A percentile compares a stretch with the other conserved stretches of the same genome.
Evolutionary conservation across 2,329 filamentous ascomycete species (phyloP).

Genomic region (Exophiala phaeomuriformis): DNA sequence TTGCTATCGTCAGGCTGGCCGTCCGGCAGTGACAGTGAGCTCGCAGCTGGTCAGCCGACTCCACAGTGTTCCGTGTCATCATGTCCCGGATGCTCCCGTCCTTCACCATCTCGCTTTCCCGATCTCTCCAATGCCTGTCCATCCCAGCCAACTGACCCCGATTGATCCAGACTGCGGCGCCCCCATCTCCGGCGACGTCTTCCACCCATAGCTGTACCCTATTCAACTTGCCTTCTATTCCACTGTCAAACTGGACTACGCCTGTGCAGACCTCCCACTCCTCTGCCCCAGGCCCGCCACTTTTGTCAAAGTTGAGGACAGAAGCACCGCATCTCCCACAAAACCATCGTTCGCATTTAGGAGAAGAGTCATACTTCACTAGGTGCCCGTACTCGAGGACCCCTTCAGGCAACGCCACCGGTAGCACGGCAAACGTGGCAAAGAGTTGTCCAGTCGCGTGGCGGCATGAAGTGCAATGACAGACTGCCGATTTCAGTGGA

Average conservation of each 20-base stretch:
- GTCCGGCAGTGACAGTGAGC: constrained; percentile 14
- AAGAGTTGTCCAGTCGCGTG: constrained; percentile 41
- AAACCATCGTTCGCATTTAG: constrained; percentile 12
- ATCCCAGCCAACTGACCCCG: constrained; percentile 11
- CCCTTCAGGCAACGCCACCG: constrained; percentile 3
- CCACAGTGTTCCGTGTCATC: neutral
- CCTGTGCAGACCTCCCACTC: constrained; percentile 23
- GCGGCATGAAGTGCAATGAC: constrained; percentile 48
- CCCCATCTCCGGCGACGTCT: constrained; percentile 21
- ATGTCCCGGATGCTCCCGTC: constrained; percentile 9
- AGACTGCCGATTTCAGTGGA: constrained; percentile 35
- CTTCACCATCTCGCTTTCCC: constrained; percentile 13
- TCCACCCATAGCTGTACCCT: constrained; percentile 22
- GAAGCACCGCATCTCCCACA: constrained; percentile 18
- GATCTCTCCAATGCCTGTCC: constrained; percentile 13
- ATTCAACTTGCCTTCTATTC: constrained; percentile 12
- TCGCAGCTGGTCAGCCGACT: neutral
- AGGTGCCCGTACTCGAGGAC: constrained; percentile 1
- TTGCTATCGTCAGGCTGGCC: constrained; percentile 7
- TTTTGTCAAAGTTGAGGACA: constrained; percentile 15
- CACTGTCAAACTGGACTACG: constrained; percentile 8
- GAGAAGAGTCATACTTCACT: constrained; percentile 11
- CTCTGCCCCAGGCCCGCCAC: neutral
- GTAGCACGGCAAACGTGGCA: constrained; percentile 26
- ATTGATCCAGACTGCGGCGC: constrained; percentile 22